Evolutionary conservation across 768 basidiomycete species (phyloP).

Genomic region (Boletales sp.): DNA sequence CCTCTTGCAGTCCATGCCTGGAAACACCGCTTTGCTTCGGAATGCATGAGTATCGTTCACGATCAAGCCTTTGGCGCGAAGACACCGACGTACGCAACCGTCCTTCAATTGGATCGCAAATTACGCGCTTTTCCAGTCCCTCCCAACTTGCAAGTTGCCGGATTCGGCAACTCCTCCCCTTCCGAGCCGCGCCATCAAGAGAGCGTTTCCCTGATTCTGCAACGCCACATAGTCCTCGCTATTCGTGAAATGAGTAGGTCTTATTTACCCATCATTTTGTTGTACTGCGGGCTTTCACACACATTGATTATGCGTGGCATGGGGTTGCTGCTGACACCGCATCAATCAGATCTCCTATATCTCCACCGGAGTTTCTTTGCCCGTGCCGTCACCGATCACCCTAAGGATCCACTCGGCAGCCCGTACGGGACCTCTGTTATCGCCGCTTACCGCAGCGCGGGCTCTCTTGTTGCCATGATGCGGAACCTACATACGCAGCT

Average conservation of each 20-base stretch:
- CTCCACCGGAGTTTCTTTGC: conserved; percentile 74
- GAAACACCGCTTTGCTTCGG: conserved; percentile 67
- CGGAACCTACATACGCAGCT: conserved; percentile 63
- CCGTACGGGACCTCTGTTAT: conserved; percentile 72
- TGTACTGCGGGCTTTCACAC: not conserved
- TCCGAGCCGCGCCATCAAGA: conserved; percentile 38
- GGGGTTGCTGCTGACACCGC: conserved; percentile 13
- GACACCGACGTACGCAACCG: conserved; percentile 62
- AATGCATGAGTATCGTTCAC: conserved; percentile 66
- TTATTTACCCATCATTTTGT: not conserved
- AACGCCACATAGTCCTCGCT: conserved; percentile 65
- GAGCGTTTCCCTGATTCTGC: conserved; percentile 45
- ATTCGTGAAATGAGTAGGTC: conserved; percentile 66
- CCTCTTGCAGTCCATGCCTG: conserved; percentile 51
- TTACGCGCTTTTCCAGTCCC: conserved; percentile 67
- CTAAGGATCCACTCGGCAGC: conserved; percentile 69
- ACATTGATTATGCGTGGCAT: not conserved
- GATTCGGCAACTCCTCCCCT: conserved; percentile 54
- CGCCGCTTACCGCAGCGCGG: conserved; percentile 70
- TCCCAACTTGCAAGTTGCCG: conserved; percentile 60
- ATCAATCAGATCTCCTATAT: conserved; percentile 55
- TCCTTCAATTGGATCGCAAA: conserved; percentile 65
- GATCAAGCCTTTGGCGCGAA: conserved; percentile 72
- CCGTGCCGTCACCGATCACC: conserved; percentile 67
- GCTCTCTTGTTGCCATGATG: conserved; percentile 68